phyloP scores from a whole-genome alignment of 345 rosid species.

The Sisymbrium altissimum region DNA sequence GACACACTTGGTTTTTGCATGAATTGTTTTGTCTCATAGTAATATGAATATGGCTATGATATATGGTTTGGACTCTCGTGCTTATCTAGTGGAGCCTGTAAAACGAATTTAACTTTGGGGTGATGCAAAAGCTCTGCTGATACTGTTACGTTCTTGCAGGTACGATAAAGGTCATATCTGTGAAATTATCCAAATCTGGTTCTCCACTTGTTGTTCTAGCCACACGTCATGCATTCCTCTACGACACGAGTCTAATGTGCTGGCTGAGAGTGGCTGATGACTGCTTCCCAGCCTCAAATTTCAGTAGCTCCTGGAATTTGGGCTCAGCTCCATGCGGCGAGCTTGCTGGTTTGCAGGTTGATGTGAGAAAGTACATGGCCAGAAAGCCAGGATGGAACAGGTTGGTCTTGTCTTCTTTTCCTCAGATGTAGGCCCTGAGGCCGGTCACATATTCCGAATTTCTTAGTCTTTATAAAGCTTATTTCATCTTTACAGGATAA shows the following conservation, averaged over 20 bases:
- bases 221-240: slow-evolving; percentile 91
- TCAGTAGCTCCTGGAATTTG: slow-evolving; percentile 89
- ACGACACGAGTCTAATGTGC: slow-evolving; percentile 83
- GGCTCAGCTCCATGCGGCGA: slow-evolving; percentile 85
- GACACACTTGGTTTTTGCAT: neutral
- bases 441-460: neutral
- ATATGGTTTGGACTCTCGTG: neutral
- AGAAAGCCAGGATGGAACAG: slow-evolving; percentile 99
- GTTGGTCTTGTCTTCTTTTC: slow-evolving; percentile 39
- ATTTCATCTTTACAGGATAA: slow-evolving; percentile 54
- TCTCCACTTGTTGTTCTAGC: slow-evolving; percentile 94
- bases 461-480: neutral
- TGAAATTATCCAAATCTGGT: slow-evolving; percentile 87
- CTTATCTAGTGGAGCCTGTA: neutral
- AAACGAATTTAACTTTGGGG: neutral
- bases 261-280: slow-evolving; percentile 99
- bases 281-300: slow-evolving; percentile 98
- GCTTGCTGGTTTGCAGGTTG: slow-evolving; percentile 91
- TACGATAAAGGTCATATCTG: slow-evolving; percentile 85
- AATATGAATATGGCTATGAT: neutral
- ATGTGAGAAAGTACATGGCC: slow-evolving; percentile 90
- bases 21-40: neutral
- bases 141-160: slow-evolving; percentile 42
- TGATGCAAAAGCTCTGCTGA: slow-evolving; percentile 17
- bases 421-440: neutral